Conservation (phyloP, 345 rosid genomes). For the Brassica cretica region DNA sequence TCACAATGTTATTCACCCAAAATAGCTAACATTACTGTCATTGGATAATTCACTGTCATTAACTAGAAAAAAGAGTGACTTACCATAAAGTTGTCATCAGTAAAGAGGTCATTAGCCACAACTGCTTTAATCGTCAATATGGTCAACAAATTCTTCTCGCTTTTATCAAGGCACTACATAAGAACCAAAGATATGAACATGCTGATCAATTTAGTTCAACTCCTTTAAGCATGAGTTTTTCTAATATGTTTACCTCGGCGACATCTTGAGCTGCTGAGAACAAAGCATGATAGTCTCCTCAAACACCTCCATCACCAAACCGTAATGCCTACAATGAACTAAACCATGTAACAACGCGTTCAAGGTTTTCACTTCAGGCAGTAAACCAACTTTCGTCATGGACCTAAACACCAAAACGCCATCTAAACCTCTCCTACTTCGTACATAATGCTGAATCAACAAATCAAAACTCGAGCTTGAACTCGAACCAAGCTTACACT, state of each 20-base stretch:
- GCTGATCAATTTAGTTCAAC: background rate
- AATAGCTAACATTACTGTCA: background rate
- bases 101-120: slow-evolving; percentile 85
- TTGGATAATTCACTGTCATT: background rate
- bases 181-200: slow-evolving; percentile 22
- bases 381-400: slow-evolving; percentile 53
- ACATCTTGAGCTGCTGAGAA: slow-evolving; percentile 84
- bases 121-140: slow-evolving; percentile 77
- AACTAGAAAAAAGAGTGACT: slow-evolving; percentile 15
- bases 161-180: slow-evolving; percentile 64
- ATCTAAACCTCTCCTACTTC: slow-evolving; percentile 57
- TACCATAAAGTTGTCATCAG: slow-evolving; percentile 98
- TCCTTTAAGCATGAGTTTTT: slow-evolving; percentile 5
- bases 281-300: slow-evolving; percentile 66
- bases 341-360: slow-evolving; percentile 67
- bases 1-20: background rate
- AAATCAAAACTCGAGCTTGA: slow-evolving; percentile 78
- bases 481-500: slow-evolving; percentile 48
- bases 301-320: slow-evolving; percentile 56
- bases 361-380: slow-evolving; percentile 73
- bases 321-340: slow-evolving; percentile 56
- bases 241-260: slow-evolving; percentile 51
- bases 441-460: slow-evolving; percentile 71
- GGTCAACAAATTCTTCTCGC: slow-evolving; percentile 67
- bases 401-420: slow-evolving; percentile 56